A percentile compares a stretch with the other conserved stretches of the same genome.
Conservation (phyloP, 2,329 filamentous ascomycete genomes). For the Ophiostoma novo-ulmi region DNA sequence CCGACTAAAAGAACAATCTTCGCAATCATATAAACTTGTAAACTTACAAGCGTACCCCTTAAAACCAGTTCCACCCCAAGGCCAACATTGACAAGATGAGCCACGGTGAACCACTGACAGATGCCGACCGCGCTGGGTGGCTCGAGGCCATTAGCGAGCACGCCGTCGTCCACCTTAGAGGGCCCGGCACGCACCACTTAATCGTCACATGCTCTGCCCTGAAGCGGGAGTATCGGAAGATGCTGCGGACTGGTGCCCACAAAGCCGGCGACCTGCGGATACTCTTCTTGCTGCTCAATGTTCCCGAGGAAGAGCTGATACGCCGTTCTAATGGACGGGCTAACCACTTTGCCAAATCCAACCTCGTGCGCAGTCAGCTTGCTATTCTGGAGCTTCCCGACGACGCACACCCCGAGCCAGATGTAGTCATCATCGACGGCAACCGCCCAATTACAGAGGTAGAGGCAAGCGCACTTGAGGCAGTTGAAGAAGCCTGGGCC, state of each 20-base stretch:
- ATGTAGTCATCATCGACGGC: constrained; percentile 20
- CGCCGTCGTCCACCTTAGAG: constrained; percentile 37
- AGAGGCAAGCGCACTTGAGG: constrained; percentile 20
- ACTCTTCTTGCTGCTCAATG: constrained; percentile 68
- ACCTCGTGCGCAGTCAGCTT: constrained; percentile 69
- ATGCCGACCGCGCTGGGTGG: constrained; percentile 76
- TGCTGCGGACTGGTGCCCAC: constrained; percentile 56
- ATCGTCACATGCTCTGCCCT: constrained; percentile 75
- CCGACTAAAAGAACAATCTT: neutral
- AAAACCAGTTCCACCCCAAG: constrained; percentile 52
- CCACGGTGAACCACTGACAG: constrained; percentile 61
- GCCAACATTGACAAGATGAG: constrained; percentile 70
- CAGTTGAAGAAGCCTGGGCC: constrained; percentile 18
- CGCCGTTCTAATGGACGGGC: constrained; percentile 57
- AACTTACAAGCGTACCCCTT: neutral
- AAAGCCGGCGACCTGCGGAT: constrained; percentile 52
- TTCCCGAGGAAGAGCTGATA: constrained; percentile 57
- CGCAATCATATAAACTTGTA: no score
- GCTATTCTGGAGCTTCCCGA: constrained; percentile 60
- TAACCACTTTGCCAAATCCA: constrained; percentile 69
- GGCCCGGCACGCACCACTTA: constrained; percentile 48
- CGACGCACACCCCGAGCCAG: constrained; percentile 31
- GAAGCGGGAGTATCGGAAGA: constrained; percentile 70
- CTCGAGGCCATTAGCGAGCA: constrained; percentile 55
- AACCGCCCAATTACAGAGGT: constrained; percentile 18